Percentiles rank a stretch among this genome's conserved stretches.
Evolutionary conservation across 257 asterid species (phyloP).

Genomic region (Nicotiana knightiana): DNA sequence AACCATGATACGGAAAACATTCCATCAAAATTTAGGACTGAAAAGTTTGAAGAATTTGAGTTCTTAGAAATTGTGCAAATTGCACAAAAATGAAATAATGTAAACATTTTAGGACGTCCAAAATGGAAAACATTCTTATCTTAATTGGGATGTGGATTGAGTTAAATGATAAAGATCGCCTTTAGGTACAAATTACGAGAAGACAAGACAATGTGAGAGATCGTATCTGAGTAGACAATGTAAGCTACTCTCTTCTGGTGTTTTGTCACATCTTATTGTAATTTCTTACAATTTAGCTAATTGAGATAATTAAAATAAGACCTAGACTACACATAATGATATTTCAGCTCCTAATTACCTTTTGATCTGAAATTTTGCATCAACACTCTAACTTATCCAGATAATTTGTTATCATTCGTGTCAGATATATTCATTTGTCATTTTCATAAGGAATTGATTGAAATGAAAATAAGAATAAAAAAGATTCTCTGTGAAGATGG

Average conservation of each 20-base stretch:
- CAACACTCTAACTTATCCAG: not conserved
- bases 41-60: not conserved
- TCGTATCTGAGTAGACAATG: not conserved
- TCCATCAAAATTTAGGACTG: not conserved
- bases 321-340: too few relatives aligned
- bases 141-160: not conserved
- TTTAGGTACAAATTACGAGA: not conserved
- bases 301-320: too few relatives aligned
- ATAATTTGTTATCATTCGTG: not conserved
- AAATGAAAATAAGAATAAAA: not conserved
- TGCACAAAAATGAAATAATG: too few relatives aligned
- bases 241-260: not conserved
- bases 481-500: not conserved
- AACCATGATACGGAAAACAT: not conserved
- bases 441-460: not conserved
- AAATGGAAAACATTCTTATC: not conserved
- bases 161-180: not conserved
- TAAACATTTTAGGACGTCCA: not conserved
- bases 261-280: too few relatives aligned
- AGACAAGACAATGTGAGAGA: not conserved
- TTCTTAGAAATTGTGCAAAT: not conserved
- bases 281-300: not conserved
- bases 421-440: not conserved
- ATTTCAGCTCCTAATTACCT: not conserved
- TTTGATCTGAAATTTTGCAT: not conserved